phyloP scores from a whole-genome alignment of 257 asterid genomes.

The Ophiorrhiza pumila region DNA sequence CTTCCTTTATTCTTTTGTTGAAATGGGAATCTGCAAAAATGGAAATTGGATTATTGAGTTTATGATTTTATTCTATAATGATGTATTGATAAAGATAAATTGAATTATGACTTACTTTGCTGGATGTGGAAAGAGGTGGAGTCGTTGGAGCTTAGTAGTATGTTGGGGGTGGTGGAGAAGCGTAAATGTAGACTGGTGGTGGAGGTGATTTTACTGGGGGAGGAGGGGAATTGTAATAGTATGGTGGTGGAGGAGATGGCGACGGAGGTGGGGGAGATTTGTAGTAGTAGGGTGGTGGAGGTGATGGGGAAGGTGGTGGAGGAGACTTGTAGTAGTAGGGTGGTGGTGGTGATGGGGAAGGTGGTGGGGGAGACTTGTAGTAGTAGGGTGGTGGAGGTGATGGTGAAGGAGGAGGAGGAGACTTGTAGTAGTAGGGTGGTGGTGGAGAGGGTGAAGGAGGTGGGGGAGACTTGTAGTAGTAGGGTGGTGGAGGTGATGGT shows the following conservation, averaged over 20 bases:
- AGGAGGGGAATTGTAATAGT: constrained; percentile 32
- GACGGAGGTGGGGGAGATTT: constrained; percentile 24
- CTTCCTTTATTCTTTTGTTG: constrained; percentile 18
- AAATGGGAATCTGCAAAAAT: constrained; percentile 8
- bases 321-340: constrained; percentile 24
- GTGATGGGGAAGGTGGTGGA: constrained; percentile 17
- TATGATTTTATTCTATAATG: neutral
- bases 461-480: constrained; percentile 10
- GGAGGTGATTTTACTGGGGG: constrained; percentile 30
- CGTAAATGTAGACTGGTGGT: constrained; percentile 23
- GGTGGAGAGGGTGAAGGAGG: too few relatives aligned
- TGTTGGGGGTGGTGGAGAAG: constrained; percentile 28
- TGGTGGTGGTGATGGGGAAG: neutral
- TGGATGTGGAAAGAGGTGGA: neutral
- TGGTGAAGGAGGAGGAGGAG: constrained; percentile 11
- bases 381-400: constrained; percentile 17
- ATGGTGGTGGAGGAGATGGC: constrained; percentile 4
- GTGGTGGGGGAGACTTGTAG: constrained; percentile 17
- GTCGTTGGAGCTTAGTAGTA: constrained; percentile 16
- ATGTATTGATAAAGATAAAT: neutral
- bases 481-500: neutral
- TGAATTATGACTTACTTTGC: constrained; percentile 12
- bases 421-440: constrained; percentile 17
- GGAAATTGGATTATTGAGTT: neutral
- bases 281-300: constrained; percentile 18